Base-by-base conservation (phyloP, 805 yeast genomes). In the Nakazawaea wickerhamii region DNA sequence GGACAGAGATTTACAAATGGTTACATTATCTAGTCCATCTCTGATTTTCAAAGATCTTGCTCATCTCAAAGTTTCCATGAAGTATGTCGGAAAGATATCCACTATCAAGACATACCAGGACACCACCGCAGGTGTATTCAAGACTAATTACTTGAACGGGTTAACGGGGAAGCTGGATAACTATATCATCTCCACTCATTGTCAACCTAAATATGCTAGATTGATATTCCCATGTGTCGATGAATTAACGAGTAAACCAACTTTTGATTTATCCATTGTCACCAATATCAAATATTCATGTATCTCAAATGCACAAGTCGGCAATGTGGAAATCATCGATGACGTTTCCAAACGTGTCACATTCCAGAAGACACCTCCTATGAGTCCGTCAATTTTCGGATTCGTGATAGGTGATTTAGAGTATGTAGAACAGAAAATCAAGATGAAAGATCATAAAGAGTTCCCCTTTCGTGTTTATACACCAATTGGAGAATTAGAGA, bases 331-430 rank as follows among this genome's bases (percentile, higher is more conserved):
- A 23, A 49, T 43, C 22, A 40, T 57, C 2, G 64, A 55, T 26
- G 61, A 58, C 33, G 50, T 60, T 4, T 44, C 41, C 22, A 36
- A 46, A 31, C 49, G 60, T 0, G 73, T 73, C 20, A 55, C 47
- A 18, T 84, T 84, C 51, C 61, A 65, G 21, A 54, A 59, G 32
- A 72, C 90, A 0, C 83, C 82, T 4, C 65, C 74, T 9, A 80
- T 83, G 67, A 62, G 79, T 0, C 65, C 81, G 0, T 77, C 89
- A 0, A 67, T 79, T 5, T 82, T 85, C 56, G 82, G 84, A 0
- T 83, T 85, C 54, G 76, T 73, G 2, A 50, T 80, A 39, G 93
- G 95, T 36, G 84, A 83, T 53, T 64, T 84, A 18, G 85, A 82
- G 31, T 69, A 57, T 39, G 55, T 76, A 15, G 75, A 70, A 44